Base-by-base conservation (phyloP, 2,329 filamentous ascomycete species). In the Macrophomina phaseolina region DNA sequence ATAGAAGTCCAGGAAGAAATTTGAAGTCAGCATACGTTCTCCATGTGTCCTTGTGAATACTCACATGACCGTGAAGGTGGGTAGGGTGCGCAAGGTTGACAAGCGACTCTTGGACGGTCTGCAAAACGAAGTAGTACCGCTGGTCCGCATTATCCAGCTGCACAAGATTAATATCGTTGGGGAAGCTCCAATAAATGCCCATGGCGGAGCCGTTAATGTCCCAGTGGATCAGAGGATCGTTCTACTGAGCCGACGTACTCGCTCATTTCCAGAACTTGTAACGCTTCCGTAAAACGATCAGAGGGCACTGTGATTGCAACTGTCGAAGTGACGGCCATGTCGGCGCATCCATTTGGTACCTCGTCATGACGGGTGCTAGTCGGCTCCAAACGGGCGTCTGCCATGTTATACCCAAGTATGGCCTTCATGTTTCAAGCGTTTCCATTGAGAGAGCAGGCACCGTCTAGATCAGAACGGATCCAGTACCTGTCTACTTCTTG, bases 51-150 rank as follows among this genome's bases (percentile, higher is more conserved):
- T 28, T 6, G 38, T 18, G 3, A 14, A 23, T 23, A 23, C 52
- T 58, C 42, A 62, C 40, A 32, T 65, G 62, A 6, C 65, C 65
- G 14, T 66, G 65, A 6, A 67, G 60, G 36, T 67, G 66, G 49
- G 65, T 65, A 7, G 66, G 66, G 23, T 67, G 66, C 4, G 66
- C 48, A 14, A 67, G 66, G 1, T 73, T 69, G 23, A 79, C 65
- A 32, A 69, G 30, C 60, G 77, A 67, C 3, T 73, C 64, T 40
- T 56, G 64, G 2, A 48, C 77, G 2, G 74, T 73, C 66, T 84
- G 81, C 56, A 85, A 80, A 66, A 81, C 78, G 79, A 81, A 84
- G 67, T 82, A 80, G 42, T 81, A 82, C 82, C 81, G 83, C 70
- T 66, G 58, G 14, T 70, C 70, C 18, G 67, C 68, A 16, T 69